These are phyloP conservation scores for Bruguiera parviflora DNA, from an alignment of 345 rosid genomes.

Conservation along the genomic window DNA sequence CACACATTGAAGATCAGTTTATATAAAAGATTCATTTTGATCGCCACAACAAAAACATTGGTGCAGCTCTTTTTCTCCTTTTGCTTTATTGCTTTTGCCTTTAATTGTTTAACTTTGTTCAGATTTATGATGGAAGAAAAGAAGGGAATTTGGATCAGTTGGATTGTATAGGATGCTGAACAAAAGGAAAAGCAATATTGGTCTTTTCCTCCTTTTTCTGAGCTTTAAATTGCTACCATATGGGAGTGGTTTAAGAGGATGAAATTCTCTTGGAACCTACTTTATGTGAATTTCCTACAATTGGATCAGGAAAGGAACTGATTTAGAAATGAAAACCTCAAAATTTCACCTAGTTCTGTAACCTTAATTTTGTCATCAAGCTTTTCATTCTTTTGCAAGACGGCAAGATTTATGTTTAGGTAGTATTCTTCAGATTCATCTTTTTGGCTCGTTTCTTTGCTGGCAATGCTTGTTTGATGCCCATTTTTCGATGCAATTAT, in stretches of 20 bases:
- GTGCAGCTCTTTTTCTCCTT: slow-evolving; percentile 33
- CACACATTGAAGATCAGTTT: slow-evolving; percentile 31
- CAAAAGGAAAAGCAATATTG: slow-evolving; percentile 24
- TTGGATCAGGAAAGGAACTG: slow-evolving; percentile 19
- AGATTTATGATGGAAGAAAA: slow-evolving; percentile 23
- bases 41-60: slow-evolving; percentile 31
- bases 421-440: slow-evolving; percentile 12
- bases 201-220: slow-evolving; percentile 19
- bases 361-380: neutral
- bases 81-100: slow-evolving; percentile 30
- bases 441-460: slow-evolving; percentile 4
- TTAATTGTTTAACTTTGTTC: slow-evolving; percentile 22
- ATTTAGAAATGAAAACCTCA: slow-evolving; percentile 18
- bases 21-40: slow-evolving; percentile 29
- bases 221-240: slow-evolving; percentile 17
- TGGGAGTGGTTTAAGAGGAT: slow-evolving; percentile 35
- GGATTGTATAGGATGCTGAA: slow-evolving; percentile 46
- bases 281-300: slow-evolving; percentile 18
- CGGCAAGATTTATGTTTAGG: neutral
- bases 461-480: neutral
- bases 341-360: slow-evolving; percentile 27
- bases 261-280: slow-evolving; percentile 34
- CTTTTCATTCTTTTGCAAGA: neutral
- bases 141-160: slow-evolving; percentile 33
- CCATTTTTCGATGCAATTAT: neutral